Percentiles rank a stretch among this genome's conserved stretches.
These are phyloP conservation scores for Penicillium bialowiezense DNA, from an alignment of 495 filamentous ascomycete genomes.

Conservation along the genomic window DNA sequence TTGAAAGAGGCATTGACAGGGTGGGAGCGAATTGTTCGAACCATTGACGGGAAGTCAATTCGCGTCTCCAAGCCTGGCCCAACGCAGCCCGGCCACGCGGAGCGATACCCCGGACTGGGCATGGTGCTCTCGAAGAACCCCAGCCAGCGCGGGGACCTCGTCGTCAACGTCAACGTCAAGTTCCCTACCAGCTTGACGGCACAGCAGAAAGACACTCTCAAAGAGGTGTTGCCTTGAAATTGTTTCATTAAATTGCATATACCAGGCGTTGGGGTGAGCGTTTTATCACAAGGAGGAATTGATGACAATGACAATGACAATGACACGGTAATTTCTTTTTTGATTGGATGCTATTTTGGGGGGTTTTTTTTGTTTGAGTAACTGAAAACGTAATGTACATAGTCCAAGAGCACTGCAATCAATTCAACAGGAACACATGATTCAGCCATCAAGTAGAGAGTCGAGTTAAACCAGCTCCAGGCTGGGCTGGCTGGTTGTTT, in stretches of 20 bases:
- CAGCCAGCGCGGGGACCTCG: conserved; percentile 75
- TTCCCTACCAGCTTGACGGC: conserved; percentile 76
- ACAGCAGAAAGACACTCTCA: conserved; percentile 73
- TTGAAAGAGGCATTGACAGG: conserved; percentile 98
- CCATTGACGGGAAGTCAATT: conserved; percentile 87
- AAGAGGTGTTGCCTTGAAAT: conserved; percentile 61
- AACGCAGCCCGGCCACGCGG: conserved; percentile 75
- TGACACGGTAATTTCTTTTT: background rate
- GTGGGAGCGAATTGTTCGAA: conserved; percentile 86
- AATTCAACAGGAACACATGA: too few species aligned
- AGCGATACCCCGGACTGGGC: conserved; percentile 77
- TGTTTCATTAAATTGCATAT: conserved; percentile 22
- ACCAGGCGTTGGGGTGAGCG: conserved; percentile 30
- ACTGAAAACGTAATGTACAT: too few species aligned
- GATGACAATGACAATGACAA: conserved; percentile 19
- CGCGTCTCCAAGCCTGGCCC: conserved; percentile 73
- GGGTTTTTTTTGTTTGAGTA: too few species aligned
- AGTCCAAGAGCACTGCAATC: too few species aligned
- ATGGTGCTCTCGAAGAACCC: conserved; percentile 94
- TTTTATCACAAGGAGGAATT: conserved; percentile 11
- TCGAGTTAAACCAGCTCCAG: too few species aligned
- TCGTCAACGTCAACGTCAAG: conserved; percentile 87
- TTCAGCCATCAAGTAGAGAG: too few species aligned
- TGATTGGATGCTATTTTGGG: too few species aligned
- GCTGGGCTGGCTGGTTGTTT: too few species aligned